Evolutionary conservation across 257 asterid genomes (phyloP), one percentile per base, ranked within the genome.

Genomic region (Nicotiana paniculata): DNA sequence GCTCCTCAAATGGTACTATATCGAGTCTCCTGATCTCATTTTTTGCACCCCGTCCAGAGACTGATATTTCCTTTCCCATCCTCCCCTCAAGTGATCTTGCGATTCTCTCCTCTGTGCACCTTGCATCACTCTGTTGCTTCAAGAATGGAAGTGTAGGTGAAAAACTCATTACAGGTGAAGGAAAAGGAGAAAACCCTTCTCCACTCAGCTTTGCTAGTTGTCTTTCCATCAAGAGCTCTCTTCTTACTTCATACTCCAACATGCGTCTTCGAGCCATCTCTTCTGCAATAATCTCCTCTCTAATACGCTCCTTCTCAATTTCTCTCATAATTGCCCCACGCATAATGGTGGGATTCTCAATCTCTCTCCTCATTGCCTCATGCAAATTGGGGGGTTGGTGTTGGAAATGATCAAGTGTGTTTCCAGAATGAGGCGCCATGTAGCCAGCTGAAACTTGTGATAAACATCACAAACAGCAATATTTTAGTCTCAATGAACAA

Each of bases 191-290:
- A 66, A 81, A 54, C 30, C 83, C 28, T 51, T 48, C 85, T 61
- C 85, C 82, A 61, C 84, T 82, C n/a, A 30, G 80, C 72, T 76
- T 33, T 35, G 89, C 88, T 81, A 86, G 48, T 83, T 85, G 90
- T 81, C 86, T 86, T 83, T 89, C 93, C 82, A 88, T 80, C 90
- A 81, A 87, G 53, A 92, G 67, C 83, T 91, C 97, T 70, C 85
- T 82, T 85, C 93, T 87, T 67, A 91, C 96, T 83, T 92, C 97
- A 67, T 86, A 91, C 85, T 92, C 96, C 37, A 92, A 61, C 17
- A 61, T 82, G 8, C 89, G 91, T 82, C 93, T 93, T 84, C 89
- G 82, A 5, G 87, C 72, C 7, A 86, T 75, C 84, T 91, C 96
- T 3, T 87, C 83, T 70, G 80, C 83, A 69, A 91, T 90, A 55